Percentiles rank a stretch among this genome's conserved stretches.
Conservation (phyloP, 345 rosid species). For the Linum usitatissimum region DNA sequence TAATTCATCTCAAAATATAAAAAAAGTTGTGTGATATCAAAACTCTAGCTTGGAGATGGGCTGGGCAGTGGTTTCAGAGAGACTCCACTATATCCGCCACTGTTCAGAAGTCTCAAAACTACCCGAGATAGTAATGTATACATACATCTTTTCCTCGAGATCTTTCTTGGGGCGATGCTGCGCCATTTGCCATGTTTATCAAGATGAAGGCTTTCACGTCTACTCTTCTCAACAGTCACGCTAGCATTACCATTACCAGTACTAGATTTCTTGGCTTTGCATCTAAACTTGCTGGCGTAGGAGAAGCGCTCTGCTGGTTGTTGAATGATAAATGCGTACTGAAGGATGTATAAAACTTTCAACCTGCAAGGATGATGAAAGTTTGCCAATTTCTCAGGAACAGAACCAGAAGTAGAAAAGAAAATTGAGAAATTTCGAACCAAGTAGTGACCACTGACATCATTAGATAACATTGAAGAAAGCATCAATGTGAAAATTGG, state of each 20-base stretch:
- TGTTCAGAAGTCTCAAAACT: too few relatives aligned
- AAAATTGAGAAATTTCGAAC: not conserved
- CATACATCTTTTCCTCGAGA: constrained; percentile 63
- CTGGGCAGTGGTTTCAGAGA: too few relatives aligned
- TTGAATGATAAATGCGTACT: not conserved
- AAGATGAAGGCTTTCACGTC: constrained; percentile 44
- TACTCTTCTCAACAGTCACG: constrained; percentile 27
- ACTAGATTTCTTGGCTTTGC: constrained; percentile 24
- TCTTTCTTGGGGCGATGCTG: constrained; percentile 52
- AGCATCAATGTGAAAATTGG: not conserved
- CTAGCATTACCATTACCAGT: not conserved
- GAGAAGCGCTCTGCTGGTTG: not conserved
- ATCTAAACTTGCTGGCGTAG: constrained; percentile 10
- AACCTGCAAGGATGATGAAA: not conserved
- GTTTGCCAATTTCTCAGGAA: not conserved
- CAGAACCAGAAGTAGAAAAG: not conserved
- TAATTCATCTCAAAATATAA: too few relatives aligned
- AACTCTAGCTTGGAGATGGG: too few relatives aligned
- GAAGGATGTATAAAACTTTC: not conserved
- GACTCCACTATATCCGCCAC: too few relatives aligned
- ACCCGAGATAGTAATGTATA: not conserved
- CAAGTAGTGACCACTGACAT: not conserved
- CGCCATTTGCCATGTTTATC: constrained; percentile 59
- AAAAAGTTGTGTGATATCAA: too few relatives aligned
- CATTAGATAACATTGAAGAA: not conserved